Percentiles rank a stretch among this genome's conserved stretches.
Conservation (phyloP, 257 asterid species). For the Nicotiana otophora region DNA sequence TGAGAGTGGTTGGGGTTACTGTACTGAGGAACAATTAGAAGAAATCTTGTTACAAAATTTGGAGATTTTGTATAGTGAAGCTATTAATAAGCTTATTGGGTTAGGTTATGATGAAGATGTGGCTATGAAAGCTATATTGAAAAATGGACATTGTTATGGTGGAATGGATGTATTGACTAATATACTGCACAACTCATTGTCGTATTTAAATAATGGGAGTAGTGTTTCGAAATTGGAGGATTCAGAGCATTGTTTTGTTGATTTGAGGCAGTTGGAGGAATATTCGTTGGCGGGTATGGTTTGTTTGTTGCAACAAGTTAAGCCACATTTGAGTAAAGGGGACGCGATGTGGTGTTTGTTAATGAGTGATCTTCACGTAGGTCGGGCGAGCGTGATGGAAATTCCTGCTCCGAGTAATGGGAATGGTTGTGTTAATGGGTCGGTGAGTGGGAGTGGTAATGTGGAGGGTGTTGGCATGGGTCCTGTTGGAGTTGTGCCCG, state of each 20-base stretch:
- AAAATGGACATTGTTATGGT: constrained; percentile 66
- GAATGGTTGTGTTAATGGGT: constrained; percentile 28
- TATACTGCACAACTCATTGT: constrained; percentile 65
- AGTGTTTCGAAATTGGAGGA: constrained; percentile 27
- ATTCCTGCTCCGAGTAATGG: constrained; percentile 52
- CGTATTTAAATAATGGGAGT: constrained; percentile 49
- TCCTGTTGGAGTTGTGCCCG: constrained; percentile 67
- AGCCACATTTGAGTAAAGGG: constrained; percentile 73
- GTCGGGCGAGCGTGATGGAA: constrained; percentile 85
- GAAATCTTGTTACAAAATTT: constrained; percentile 53
- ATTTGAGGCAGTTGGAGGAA: constrained; percentile 78
- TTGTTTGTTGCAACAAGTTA: constrained; percentile 74
- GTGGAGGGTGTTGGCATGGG: constrained; percentile 43
- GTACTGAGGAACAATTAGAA: constrained; percentile 48
- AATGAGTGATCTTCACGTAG: constrained; percentile 85
- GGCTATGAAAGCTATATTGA: constrained; percentile 52
- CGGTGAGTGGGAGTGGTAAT: constrained; percentile 19
- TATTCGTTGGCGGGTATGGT: constrained; percentile 85
- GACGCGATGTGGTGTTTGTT: constrained; percentile 97
- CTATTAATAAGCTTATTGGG: constrained; percentile 36
- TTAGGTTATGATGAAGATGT: constrained; percentile 63
- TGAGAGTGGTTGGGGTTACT: constrained; percentile 33
- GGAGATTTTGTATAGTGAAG: constrained; percentile 55
- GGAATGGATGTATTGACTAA: constrained; percentile 87
- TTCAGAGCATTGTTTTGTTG: constrained; percentile 40